Conservation (phyloP, 2,329 filamentous ascomycete species). For the Apiospora kogelbergensis region DNA sequence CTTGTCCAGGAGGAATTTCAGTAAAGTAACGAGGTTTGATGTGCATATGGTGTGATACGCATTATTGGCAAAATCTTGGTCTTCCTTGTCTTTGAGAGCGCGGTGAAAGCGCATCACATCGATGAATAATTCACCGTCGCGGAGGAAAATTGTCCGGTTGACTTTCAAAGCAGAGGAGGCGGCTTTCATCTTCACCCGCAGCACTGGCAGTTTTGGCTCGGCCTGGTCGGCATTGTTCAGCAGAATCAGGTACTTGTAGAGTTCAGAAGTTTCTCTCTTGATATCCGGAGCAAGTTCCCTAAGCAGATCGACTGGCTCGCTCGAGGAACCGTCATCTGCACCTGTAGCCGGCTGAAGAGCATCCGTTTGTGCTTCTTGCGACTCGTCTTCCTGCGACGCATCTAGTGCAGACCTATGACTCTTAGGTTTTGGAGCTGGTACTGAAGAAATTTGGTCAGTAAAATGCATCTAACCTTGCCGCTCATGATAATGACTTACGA, state of each 20-base stretch:
- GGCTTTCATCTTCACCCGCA: neutral
- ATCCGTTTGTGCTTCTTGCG: neutral
- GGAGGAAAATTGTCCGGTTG: neutral
- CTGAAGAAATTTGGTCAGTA: neutral
- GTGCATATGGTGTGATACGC: neutral
- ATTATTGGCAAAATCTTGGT: neutral
- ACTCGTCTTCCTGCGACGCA: neutral
- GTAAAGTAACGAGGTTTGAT: neutral
- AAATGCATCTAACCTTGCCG: neutral
- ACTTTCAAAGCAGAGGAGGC: neutral
- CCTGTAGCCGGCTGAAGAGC: neutral
- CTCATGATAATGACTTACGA: neutral
- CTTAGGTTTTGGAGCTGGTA: neutral
- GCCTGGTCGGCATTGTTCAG: neutral
- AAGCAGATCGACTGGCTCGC: neutral
- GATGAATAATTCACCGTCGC: neutral
- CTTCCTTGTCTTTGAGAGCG: neutral
- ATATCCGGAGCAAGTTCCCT: neutral
- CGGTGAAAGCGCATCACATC: neutral
- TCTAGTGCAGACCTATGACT: neutral
- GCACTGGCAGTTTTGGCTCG: neutral
- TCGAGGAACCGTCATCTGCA: neutral
- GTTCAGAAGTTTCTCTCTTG: neutral
- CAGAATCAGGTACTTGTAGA: neutral
- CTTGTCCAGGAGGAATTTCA: neutral